Percentiles rank a stretch among this genome's conserved stretches.
Evolutionary conservation across 2,329 filamentous ascomycete genomes (phyloP).

Genomic region (Colletotrichum theobromicola): DNA sequence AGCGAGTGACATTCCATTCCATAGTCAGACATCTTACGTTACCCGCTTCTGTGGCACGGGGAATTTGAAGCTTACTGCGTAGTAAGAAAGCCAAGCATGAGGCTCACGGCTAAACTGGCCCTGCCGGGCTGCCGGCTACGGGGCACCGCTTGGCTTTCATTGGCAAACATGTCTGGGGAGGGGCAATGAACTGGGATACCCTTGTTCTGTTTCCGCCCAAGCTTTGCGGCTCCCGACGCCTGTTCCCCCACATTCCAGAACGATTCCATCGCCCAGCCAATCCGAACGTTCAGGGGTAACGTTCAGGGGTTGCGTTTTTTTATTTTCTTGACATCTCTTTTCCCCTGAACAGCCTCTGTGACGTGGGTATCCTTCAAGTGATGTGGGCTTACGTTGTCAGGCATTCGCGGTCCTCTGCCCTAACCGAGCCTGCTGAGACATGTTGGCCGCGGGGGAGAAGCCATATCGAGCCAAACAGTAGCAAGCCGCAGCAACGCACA

Average conservation of each 20-base stretch:
- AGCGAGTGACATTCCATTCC: background rate
- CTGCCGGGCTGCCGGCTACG: background rate
- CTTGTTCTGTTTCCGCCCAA: background rate
- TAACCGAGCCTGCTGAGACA: background rate
- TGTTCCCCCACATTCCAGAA: slow-evolving; percentile 11
- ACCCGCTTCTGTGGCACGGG: background rate
- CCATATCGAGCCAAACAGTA: background rate
- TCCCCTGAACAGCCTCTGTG: background rate
- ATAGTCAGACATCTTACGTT: background rate
- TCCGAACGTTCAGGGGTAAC: background rate
- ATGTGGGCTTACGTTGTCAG: background rate
- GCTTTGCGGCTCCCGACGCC: slow-evolving; percentile 9
- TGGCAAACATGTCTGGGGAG: background rate
- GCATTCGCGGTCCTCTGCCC: background rate
- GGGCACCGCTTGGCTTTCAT: background rate
- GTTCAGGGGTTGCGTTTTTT: background rate
- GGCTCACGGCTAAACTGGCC: background rate
- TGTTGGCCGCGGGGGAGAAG: background rate
- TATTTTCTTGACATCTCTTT: background rate
- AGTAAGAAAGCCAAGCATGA: background rate
- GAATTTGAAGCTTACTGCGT: background rate
- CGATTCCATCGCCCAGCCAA: background rate
- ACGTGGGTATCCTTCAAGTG: background rate
- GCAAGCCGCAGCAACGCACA: background rate
- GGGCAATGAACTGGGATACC: background rate